These are phyloP conservation scores for Phanerochaete sordida DNA, from an alignment of 768 basidiomycete genomes.

Conservation along the genomic window DNA sequence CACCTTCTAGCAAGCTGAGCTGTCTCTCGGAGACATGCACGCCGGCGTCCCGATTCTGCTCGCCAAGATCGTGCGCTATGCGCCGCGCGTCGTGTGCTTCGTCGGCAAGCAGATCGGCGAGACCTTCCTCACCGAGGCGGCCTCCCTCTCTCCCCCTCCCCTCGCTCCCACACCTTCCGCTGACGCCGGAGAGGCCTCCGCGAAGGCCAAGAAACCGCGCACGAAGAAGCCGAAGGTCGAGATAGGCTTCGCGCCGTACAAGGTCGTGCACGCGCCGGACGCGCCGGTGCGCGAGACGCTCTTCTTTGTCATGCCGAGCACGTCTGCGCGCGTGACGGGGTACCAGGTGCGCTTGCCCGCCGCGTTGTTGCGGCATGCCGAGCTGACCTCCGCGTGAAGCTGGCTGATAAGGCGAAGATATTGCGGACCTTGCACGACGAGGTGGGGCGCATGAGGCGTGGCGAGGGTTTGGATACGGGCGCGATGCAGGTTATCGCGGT, in stretches of 20 bases:
- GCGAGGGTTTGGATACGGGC: background rate
- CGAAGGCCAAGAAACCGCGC: background rate
- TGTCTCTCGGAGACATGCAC: conserved; percentile 48
- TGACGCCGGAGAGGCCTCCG: conserved; percentile 5
- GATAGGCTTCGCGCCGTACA: conserved; percentile 47
- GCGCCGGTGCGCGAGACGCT: conserved; percentile 48
- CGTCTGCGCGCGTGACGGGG: conserved; percentile 69
- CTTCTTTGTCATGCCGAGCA: conserved; percentile 74
- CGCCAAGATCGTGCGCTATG: conserved; percentile 49
- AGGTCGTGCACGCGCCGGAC: conserved; percentile 35
- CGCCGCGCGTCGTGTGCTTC: conserved; percentile 71
- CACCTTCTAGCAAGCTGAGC: conserved; percentile 45
- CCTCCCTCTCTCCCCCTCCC: conserved; percentile 17
- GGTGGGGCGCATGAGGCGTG: background rate
- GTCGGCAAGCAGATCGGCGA: conserved; percentile 72
- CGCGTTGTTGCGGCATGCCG: background rate
- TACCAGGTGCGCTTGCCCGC: conserved; percentile 51
- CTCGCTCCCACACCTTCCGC: conserved; percentile 6
- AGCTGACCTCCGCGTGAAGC: background rate
- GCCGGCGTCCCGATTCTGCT: conserved; percentile 56
- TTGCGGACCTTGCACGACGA: background rate
- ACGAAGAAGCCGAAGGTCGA: conserved; percentile 19
- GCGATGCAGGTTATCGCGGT: conserved; percentile 2
- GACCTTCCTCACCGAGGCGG: conserved; percentile 9
- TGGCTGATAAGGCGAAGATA: conserved; percentile 1